These are phyloP conservation scores for Annulohypoxylon bovei DNA, from an alignment of 495 filamentous ascomycete species.

Conservation along the genomic window DNA sequence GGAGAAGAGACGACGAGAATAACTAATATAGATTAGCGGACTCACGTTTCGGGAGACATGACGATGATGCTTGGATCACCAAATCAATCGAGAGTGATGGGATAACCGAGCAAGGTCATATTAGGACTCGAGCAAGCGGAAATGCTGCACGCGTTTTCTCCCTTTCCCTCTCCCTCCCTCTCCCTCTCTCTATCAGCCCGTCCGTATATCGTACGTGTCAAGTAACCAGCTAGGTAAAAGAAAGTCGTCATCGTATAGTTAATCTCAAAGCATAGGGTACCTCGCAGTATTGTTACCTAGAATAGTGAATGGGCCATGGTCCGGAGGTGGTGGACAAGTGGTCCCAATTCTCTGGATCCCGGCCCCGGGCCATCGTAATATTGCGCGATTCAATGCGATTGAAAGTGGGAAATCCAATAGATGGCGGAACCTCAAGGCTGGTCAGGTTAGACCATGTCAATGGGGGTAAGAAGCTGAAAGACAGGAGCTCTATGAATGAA, in stretches of 20 bases:
- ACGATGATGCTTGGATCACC: constrained; percentile 40
- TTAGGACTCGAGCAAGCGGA: neutral
- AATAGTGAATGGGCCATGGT: constrained; percentile 32
- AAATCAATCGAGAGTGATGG: constrained; percentile 33
- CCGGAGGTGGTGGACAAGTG: constrained; percentile 30
- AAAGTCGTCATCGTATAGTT: constrained; percentile 38
- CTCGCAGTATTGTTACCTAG: constrained; percentile 19
- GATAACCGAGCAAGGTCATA: constrained; percentile 27
- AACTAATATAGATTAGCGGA: constrained; percentile 31
- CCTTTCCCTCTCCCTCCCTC: neutral
- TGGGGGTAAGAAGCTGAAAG: constrained; percentile 33
- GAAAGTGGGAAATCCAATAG: constrained; percentile 39
- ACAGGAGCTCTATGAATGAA: constrained; percentile 43
- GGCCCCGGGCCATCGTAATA: constrained; percentile 52
- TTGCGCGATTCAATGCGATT: constrained; percentile 59
- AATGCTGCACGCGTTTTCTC: constrained; percentile 1
- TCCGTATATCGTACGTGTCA: constrained; percentile 25
- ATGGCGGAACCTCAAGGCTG: constrained; percentile 42
- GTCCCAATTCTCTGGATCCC: constrained; percentile 44
- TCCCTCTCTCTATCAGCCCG: neutral
- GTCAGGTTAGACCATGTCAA: constrained; percentile 43
- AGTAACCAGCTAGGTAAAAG: constrained; percentile 1
- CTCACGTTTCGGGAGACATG: constrained; percentile 40
- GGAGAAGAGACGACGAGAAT: constrained; percentile 15
- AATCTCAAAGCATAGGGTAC: constrained; percentile 33